Conservation (phyloP, 2,329 filamentous ascomycete species). For the Fonsecaea erecta region DNA sequence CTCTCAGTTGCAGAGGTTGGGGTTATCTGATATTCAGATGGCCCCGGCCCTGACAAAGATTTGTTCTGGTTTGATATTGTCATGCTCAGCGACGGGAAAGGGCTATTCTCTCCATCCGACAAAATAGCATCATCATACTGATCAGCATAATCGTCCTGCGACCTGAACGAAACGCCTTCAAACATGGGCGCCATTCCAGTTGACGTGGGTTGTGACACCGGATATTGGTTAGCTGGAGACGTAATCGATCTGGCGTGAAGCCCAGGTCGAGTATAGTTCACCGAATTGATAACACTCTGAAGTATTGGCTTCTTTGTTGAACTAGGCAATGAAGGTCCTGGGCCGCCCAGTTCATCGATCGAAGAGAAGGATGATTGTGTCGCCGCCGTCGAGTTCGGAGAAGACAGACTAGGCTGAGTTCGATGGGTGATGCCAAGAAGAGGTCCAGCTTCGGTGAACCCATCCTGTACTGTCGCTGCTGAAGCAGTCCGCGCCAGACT, state of each 20-base stretch:
- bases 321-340: conserved; percentile 60
- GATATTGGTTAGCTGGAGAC: conserved; percentile 67
- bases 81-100: conserved; percentile 38
- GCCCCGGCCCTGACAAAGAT: conserved; percentile 23
- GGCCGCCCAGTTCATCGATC: conserved; percentile 50
- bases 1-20: conserved; percentile 38
- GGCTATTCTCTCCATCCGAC: conserved; percentile 79
- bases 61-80: conserved; percentile 35
- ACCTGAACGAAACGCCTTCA: conserved; percentile 20
- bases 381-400: conserved; percentile 22
- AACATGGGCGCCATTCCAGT: conserved; percentile 27
- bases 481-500: conserved; percentile 74
- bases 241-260: conserved; percentile 84
- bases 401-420: conserved; percentile 31
- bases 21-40: conserved; percentile 39
- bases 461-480: conserved; percentile 80
- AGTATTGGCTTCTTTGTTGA: conserved; percentile 58
- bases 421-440: conserved; percentile 60
- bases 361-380: conserved; percentile 36
- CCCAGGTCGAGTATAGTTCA: conserved; percentile 81
- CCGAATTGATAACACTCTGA: conserved; percentile 75
- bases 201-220: conserved; percentile 38
- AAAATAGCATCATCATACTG: conserved; percentile 77
- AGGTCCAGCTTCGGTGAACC: conserved; percentile 74
- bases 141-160: conserved; percentile 32